These are phyloP conservation scores for Zancudomyces culisetae DNA, from an alignment of 371 early-diverging fungal genomes.

Conservation along the genomic window DNA sequence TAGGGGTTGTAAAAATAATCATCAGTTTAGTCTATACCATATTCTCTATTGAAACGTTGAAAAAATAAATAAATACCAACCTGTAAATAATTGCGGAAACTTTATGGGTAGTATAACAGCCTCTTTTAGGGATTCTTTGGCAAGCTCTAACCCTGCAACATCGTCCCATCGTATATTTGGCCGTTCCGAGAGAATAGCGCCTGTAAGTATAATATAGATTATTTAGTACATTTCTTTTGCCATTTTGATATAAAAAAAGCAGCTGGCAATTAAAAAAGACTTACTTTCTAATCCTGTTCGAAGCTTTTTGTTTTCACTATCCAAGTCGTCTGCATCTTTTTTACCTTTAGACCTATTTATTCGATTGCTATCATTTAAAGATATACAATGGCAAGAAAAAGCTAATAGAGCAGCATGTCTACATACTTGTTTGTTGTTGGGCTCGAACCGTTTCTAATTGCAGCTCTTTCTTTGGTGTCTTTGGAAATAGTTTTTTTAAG, in stretches of 20 bases:
- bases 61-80: too few relatives aligned
- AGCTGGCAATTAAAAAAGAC: too few relatives aligned
- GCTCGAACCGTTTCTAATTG: constrained; percentile 7
- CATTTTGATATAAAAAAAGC: too few relatives aligned
- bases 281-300: constrained; percentile 51
- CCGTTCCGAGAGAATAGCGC: constrained; percentile 83
- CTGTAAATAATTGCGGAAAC: constrained; percentile 73
- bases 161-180: constrained; percentile 93
- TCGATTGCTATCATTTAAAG: too few relatives aligned
- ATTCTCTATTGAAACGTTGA: too few relatives aligned
- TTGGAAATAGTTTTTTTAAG: constrained; percentile 66
- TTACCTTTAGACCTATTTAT: too few relatives aligned
- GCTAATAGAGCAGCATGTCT: too few relatives aligned
- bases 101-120: constrained; percentile 75
- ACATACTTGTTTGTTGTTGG: constrained; percentile 1
- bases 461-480: constrained; percentile 42
- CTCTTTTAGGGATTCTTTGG: constrained; percentile 71
- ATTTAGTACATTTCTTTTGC: too few relatives aligned
- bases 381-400: too few relatives aligned
- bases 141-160: constrained; percentile 94
- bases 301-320: constrained; percentile 82
- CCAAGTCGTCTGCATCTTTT: constrained; percentile 48
- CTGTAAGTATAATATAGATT: too few relatives aligned
- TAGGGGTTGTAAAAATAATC: too few relatives aligned
- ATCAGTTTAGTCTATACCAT: too few relatives aligned